Conservation (phyloP, 1,284 basidiomycete genomes). For the Afroboletus lepidellus region DNA sequence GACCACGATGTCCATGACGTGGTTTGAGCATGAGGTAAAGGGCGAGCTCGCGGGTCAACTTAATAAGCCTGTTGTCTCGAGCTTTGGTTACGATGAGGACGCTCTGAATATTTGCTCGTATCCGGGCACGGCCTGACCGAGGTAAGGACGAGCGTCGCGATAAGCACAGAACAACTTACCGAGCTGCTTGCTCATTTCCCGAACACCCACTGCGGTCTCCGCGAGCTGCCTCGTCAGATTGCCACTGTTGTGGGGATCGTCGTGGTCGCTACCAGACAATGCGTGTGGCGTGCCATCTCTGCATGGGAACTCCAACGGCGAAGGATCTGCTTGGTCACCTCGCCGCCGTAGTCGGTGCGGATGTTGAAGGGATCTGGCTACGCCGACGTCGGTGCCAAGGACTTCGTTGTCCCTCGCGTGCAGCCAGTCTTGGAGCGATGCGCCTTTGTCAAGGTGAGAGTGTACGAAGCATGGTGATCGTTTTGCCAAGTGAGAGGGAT, state of each 20-base stretch:
- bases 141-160: slow-evolving; percentile 12
- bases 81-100: slow-evolving; percentile 98
- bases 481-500: slow-evolving; percentile 34
- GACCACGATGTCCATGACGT: slow-evolving; percentile 62
- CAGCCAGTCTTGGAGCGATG: slow-evolving; percentile 70
- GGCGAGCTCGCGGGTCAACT: slow-evolving; percentile 90
- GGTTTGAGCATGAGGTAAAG: slow-evolving; percentile 90
- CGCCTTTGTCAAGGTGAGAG: slow-evolving; percentile 77
- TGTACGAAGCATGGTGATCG: slow-evolving; percentile 86
- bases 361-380: slow-evolving; percentile 49
- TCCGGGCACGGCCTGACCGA: slow-evolving; percentile 79
- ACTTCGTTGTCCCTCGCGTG: slow-evolving; percentile 45
- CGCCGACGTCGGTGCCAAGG: slow-evolving; percentile 42
- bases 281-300: slow-evolving; percentile 18
- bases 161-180: slow-evolving; percentile 52
- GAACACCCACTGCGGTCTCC: slow-evolving; percentile 94
- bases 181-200: slow-evolving; percentile 99
- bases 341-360: slow-evolving; percentile 21
- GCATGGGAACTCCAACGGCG: slow-evolving; percentile 18
- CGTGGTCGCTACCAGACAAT: slow-evolving; percentile 48
- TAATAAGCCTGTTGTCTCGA: slow-evolving; percentile 94
- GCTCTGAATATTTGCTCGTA: slow-evolving; percentile 88
- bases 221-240: slow-evolving; percentile 92
- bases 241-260: slow-evolving; percentile 65
- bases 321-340: slow-evolving; percentile 7